A percentile compares a stretch with the other conserved stretches of the same genome.
phyloP scores from a whole-genome alignment of 2,329 filamentous ascomycete species.

The Simplicillium sp. region DNA sequence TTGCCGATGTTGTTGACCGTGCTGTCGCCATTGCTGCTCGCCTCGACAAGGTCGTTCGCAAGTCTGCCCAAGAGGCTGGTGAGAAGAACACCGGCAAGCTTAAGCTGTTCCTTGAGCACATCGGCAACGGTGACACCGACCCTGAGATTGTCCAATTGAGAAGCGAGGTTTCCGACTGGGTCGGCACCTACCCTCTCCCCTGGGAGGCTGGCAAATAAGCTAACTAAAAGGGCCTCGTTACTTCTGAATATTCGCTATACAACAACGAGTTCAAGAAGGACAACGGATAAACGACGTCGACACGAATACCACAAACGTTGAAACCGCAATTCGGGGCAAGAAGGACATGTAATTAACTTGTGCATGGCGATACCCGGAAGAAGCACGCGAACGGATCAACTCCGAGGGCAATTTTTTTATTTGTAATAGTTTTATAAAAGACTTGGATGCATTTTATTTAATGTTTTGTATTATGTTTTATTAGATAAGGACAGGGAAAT shows the following conservation, averaged over 20 bases:
- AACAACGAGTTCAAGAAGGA: no score
- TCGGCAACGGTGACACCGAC: constrained; percentile 58
- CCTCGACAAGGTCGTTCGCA: constrained; percentile 62
- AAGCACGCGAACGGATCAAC: constrained; percentile 1
- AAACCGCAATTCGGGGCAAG: neutral
- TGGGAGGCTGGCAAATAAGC: constrained; percentile 40
- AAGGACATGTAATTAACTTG: constrained; percentile 2
- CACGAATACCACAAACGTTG: constrained; percentile 1
- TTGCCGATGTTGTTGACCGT: constrained; percentile 78
- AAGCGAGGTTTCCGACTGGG: constrained; percentile 70
- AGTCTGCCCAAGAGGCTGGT: constrained; percentile 56
- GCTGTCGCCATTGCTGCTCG: constrained; percentile 71
- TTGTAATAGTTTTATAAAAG: neutral
- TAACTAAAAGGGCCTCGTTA: neutral
- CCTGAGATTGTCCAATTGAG: constrained; percentile 64
- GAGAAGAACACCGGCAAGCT: constrained; percentile 57
- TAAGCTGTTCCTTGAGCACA: constrained; percentile 57
- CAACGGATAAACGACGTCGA: neutral
- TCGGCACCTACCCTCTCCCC: constrained; percentile 62
- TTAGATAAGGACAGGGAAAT: no score
- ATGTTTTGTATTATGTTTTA: neutral
- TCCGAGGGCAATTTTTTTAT: neutral
- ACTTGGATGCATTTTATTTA: neutral
- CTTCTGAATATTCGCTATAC: neutral
- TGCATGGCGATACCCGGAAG: neutral